These are phyloP conservation scores for Myrica gale DNA, from an alignment of 306 rosid species.

Conservation along the genomic window DNA sequence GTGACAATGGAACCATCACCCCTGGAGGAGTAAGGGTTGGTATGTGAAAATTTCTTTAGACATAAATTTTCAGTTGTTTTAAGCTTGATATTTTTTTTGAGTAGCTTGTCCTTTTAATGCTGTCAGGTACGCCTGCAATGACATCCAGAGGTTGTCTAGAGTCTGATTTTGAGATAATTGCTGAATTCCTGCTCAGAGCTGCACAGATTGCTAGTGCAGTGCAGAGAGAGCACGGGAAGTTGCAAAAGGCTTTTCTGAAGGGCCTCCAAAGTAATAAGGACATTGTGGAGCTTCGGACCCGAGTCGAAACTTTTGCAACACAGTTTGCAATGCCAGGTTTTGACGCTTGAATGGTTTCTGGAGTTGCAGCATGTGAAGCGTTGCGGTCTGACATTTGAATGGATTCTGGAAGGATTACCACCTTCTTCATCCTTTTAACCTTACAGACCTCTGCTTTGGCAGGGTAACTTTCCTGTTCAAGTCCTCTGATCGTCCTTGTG, in stretches of 20 bases:
- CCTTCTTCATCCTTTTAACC: constrained; percentile 22
- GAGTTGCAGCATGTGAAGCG: constrained; percentile 11
- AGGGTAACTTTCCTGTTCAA: constrained; percentile 19
- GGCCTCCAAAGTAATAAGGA: constrained; percentile 68
- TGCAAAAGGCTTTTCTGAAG: constrained; percentile 47
- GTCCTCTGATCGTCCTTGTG: constrained; percentile 29
- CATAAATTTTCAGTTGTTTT: constrained; percentile 17
- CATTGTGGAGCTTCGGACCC: constrained; percentile 61
- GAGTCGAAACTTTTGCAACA: constrained; percentile 77
- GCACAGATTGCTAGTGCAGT: constrained; percentile 64
- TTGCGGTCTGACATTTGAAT: constrained; percentile 6
- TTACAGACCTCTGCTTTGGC: constrained; percentile 16
- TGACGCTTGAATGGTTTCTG: constrained; percentile 47
- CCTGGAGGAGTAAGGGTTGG: constrained; percentile 95
- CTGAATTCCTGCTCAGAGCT: constrained; percentile 70
- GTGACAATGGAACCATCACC: constrained; percentile 75
- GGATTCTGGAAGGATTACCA: background rate
- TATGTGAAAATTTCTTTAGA: constrained; percentile 31
- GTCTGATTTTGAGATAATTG: constrained; percentile 83
- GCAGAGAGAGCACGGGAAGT: constrained; percentile 73
- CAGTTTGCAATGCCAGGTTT: constrained; percentile 92
- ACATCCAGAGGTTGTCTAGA: constrained; percentile 95
- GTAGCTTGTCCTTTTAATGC: constrained; percentile 21
- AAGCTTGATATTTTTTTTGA: constrained; percentile 12
- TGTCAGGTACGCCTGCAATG: constrained; percentile 93